These are phyloP conservation scores for Phytophthora sojae DNA, from an alignment of 352 stramenopile species.

Conservation along the genomic window DNA sequence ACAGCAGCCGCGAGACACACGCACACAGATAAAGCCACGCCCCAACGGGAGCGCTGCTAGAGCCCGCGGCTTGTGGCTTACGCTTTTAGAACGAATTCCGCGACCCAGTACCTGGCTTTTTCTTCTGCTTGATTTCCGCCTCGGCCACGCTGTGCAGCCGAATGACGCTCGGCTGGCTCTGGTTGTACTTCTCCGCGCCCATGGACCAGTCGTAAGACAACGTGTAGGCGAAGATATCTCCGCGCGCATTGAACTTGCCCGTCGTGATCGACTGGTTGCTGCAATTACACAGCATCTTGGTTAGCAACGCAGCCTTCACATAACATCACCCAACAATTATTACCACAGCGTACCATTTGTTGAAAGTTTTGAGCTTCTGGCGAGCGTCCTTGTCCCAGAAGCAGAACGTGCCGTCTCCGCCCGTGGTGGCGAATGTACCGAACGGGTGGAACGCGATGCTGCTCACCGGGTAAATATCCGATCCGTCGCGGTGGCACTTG, in stretches of 20 bases:
- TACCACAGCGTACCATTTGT: conserved; percentile 59
- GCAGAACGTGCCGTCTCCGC: conserved; percentile 95
- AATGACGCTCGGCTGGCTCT: conserved; percentile 91
- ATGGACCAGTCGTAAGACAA: conserved; percentile 98
- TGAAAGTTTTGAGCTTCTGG: conserved; percentile 94
- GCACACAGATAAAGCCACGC: conserved; percentile 46
- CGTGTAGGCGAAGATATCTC: conserved; percentile 96
- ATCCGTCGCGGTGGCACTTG: conserved; percentile 91
- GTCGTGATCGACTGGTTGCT: conserved; percentile 91
- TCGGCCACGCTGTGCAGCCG: conserved; percentile 93
- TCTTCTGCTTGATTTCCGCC: conserved; percentile 96
- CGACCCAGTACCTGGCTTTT: conserved; percentile 85
- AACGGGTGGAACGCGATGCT: conserved; percentile 92
- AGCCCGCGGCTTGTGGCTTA: conserved; percentile 42
- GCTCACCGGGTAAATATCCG: conserved; percentile 92
- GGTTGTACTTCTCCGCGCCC: conserved; percentile 92
- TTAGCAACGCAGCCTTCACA: background rate
- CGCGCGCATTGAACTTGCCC: conserved; percentile 93
- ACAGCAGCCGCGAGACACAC: conserved; percentile 35
- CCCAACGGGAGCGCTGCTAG: conserved; percentile 40
- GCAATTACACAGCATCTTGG: background rate
- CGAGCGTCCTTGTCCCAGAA: conserved; percentile 99
- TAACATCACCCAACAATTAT: too few species aligned
- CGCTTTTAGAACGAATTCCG: conserved; percentile 55
- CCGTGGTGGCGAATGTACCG: conserved; percentile 97